Base-by-base conservation (phyloP, 148 eudicot species). In the Chenopodium quinoa region DNA sequence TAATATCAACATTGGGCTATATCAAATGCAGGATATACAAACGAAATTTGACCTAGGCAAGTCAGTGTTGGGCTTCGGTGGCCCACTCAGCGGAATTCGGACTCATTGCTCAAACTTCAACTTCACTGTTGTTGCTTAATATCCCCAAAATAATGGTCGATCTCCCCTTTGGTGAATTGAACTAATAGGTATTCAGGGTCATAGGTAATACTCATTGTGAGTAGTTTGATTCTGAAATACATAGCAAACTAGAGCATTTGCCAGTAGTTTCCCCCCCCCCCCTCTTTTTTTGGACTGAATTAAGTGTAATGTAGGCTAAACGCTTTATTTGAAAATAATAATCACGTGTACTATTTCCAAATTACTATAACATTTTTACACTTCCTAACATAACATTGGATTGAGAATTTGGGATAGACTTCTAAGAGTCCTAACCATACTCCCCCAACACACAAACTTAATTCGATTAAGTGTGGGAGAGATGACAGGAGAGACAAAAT, bases 51-150 rank as follows among this genome's bases (percentile, higher is more conserved):
- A 91, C 88, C 62, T 90, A 54, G 86, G 69, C 23, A 75, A 73
- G 75, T 86, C 88, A 23, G 64, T 80, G 78, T 83, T 90, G 75
- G 92, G 94, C 13, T 84, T 90, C 72, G 87, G 89, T 29, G 82
- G 85, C 69, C 86, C 88, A 1, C 84, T 88, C 19, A 74, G 76
- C 52, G 82, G 83, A 1, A 12, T 44, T 10, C 74, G 60, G 17
- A 85, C 87, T 44, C 71, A 22, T 81, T 89, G 93, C 82, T 82
- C 74, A 12, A 78, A 89, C 82, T 87, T 87, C 77, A 89, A 89
- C 81, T 89, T 89, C 86, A 86, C 87, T 11, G 48, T 84, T 50
- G 74, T 71, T 52, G 78, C 82, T 34, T 89, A 17, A 74, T 50
- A 47, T 17, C 27, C 4, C 54, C 8, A 63, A 64, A 25, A 62